Evolutionary conservation across 1,284 basidiomycete species (phyloP), one percentile per base, ranked within the genome.

Genomic region (Ceratobasidium papillatum): DNA sequence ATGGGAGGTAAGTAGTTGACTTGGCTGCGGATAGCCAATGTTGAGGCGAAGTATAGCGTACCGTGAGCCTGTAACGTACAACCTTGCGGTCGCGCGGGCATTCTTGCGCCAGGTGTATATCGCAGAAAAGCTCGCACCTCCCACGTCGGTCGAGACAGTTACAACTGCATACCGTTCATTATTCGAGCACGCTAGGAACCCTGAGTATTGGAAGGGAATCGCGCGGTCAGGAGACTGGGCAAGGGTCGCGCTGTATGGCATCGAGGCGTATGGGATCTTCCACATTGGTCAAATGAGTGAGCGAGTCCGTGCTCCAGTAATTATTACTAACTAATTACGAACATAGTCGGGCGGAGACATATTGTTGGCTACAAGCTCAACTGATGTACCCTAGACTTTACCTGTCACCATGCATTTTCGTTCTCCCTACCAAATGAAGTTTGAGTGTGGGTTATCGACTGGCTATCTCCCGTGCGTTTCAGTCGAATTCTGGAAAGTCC

Each of bases 101-200:
- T 81, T 99, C 78, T 83, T 90, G 78, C 96, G 96, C 85, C 94
- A 97, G 81, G 89, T 99, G 76, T 99, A 98, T 86, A 83, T 93
- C 78, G 90, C 91, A 61, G 97, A 99, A 85, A 89, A 90, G 76
- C 88, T 99, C 71, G 89, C 92, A 63, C 94, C 94, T 19, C 97
- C 96, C 27, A 86, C 87, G 17, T 90, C 90, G 32, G 75, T 93
- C 68, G 82, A 86, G 47, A 84, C 89, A 72, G 84, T 95, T 82
- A 84, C 87, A 58, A 85, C 86, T 74, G 92, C 91, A 30, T 98
- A 96, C 83, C 84, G 88, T 75, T 86, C 89, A 52, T 85, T 98
- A 77, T 95, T 88, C 87, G 80, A 86, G 52, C 89, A 89, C 74
- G 91, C 90, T 22, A 85, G 84, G 75, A 91, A 88, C 82, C 83